Percentiles rank a stretch among this genome's conserved stretches.
These are phyloP conservation scores for Geranomyces michiganensis DNA, from an alignment of 192 early-diverging fungal genomes.

Conservation along the genomic window DNA sequence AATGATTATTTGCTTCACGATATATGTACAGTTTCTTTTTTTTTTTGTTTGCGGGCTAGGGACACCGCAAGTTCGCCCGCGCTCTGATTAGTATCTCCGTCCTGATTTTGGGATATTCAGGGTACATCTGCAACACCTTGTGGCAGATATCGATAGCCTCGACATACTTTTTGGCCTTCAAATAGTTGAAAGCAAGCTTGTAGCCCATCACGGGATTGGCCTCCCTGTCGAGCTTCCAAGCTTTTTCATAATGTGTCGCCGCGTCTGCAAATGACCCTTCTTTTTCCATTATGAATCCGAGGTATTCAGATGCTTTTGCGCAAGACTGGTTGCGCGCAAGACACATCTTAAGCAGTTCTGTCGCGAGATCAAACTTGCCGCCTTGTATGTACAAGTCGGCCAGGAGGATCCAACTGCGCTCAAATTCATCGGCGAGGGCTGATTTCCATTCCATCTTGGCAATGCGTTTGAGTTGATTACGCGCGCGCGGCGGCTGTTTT, in stretches of 20 bases:
- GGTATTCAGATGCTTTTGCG: conserved; percentile 57
- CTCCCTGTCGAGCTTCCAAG: conserved; percentile 50
- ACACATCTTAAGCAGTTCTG: conserved; percentile 49
- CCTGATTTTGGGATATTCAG: conserved; percentile 62
- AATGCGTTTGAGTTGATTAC: conserved; percentile 60
- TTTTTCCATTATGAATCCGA: conserved; percentile 65
- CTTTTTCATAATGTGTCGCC: conserved; percentile 50
- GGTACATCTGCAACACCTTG: conserved; percentile 49
- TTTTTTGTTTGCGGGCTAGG: too few relatives aligned
- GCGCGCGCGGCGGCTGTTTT: conserved; percentile 56
- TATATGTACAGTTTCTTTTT: too few relatives aligned
- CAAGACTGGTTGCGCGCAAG: conserved; percentile 49
- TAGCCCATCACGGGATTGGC: conserved; percentile 56
- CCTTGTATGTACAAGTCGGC: conserved; percentile 64
- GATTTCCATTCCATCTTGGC: conserved; percentile 53
- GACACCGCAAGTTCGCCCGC: conserved; percentile 20
- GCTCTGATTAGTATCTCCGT: conserved; percentile 54
- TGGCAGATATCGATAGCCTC: conserved; percentile 60
- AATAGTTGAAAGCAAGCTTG: conserved; percentile 60
- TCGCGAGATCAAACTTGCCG: conserved; percentile 61
- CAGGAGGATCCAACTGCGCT: conserved; percentile 55
- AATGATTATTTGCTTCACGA: too few relatives aligned
- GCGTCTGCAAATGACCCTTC: conserved; percentile 56
- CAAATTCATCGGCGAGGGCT: conserved; percentile 51
- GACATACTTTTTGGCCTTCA: conserved; percentile 55